These are phyloP conservation scores for Chrysoporthe deuterocubensis DNA, from an alignment of 2,329 filamentous ascomycete genomes.

Conservation along the genomic window DNA sequence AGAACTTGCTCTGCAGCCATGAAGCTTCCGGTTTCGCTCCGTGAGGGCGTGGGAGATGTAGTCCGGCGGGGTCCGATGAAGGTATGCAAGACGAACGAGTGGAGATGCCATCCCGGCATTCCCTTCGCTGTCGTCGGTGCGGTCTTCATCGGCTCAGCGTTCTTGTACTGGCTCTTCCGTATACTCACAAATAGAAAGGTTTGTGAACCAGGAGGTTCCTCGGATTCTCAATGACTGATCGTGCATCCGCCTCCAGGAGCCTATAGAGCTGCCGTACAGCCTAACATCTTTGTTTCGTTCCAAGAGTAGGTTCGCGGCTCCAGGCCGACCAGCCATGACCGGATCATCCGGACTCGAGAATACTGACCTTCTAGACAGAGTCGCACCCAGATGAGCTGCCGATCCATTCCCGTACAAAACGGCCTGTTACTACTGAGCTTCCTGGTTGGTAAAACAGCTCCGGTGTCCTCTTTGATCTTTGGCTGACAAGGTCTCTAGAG, in stretches of 20 bases:
- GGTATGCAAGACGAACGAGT: not conserved
- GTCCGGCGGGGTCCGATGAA: not conserved
- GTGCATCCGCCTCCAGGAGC: not conserved
- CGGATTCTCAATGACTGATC: not conserved
- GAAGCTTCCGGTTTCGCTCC: slow-evolving; percentile 7
- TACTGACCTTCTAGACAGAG: not conserved
- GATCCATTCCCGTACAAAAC: not conserved
- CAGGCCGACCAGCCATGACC: not conserved
- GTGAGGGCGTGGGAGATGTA: not conserved
- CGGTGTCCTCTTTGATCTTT: not conserved
- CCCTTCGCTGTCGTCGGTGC: slow-evolving; percentile 4
- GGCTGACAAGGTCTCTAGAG: not conserved
- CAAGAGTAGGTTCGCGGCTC: slow-evolving; percentile 7
- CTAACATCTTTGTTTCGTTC: not conserved
- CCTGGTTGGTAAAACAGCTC: not conserved
- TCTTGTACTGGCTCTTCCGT: not conserved
- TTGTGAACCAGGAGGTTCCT: not conserved
- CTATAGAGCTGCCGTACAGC: not conserved
- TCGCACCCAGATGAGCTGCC: not conserved
- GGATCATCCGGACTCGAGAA: not conserved
- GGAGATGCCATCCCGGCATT: slow-evolving; percentile 14
- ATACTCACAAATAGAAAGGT: not conserved
- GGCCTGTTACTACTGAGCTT: not conserved
- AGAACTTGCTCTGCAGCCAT: not conserved
- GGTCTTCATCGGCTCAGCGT: not conserved